Evolutionary conservation across 805 yeast genomes (phyloP), one percentile per base, ranked within the genome.

Genomic region (Candida dajiaensis): DNA sequence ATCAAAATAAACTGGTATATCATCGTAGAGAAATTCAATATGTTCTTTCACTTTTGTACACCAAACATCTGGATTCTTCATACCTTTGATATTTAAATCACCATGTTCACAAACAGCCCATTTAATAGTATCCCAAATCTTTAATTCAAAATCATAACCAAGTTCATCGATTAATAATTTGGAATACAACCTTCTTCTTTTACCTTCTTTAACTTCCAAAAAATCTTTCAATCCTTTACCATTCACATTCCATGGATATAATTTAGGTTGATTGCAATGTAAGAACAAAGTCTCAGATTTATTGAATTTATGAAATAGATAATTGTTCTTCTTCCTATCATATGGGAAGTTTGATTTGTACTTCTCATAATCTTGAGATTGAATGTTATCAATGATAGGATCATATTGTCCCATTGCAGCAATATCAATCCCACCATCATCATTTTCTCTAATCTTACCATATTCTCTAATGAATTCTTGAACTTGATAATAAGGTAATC

Each of bases 351-450:
- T 18, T 2, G 51, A 43, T 37, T 50, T 50, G 25, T 50, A 54
- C 16, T 43, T 51, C 16, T 53, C 50, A 2, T 45, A 45, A 9
- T 57, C 46, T 16, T 28, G 35, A 0, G 46, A 31, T 38, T 58
- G 63, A 10, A 53, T 40, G 25, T 53, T 66, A 54, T 74, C 79
- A 47, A 70, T 63, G 1, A 67, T 67, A 0, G 81, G 80, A 52
- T 76, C 79, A 45, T 64, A 73, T 51, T 76, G 81, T 1, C 80
- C 81, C 81, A 76, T 76, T 3, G 78, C 78, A 9, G 76, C 68
- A n/a, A 80, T 80, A 9, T 64, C 61, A 54, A 72, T 73, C 2
- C 48, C 52, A 15, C 53, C 58, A 21, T 61, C 55, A 9, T 68
- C 69, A 37, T 41, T 22, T 1, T 47, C 33, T 31, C 65, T 62